Percentiles rank a stretch among this genome's conserved stretches.
Evolutionary conservation across 2,329 filamentous ascomycete species (phyloP).

Genomic region (Lachnellula suecica): DNA sequence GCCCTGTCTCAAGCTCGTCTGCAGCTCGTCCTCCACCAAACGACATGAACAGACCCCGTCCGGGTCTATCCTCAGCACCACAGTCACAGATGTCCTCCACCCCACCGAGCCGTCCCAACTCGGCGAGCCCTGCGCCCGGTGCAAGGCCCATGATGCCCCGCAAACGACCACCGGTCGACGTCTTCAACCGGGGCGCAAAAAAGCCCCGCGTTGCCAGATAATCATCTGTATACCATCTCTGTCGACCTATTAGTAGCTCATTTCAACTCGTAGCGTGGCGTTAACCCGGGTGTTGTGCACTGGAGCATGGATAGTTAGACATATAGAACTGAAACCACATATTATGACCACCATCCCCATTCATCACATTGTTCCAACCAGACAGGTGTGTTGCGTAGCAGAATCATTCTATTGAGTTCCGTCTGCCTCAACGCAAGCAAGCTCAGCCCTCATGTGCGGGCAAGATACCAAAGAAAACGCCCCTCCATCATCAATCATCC

Average conservation of each 20-base stretch:
- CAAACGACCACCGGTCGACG: conserved; percentile 24
- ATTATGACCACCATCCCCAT: too few relatives aligned
- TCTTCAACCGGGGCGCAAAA: conserved; percentile 26
- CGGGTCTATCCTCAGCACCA: background rate
- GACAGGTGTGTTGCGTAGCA: background rate
- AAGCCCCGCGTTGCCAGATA: conserved; percentile 13
- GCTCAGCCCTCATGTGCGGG: too few relatives aligned
- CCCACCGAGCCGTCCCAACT: background rate
- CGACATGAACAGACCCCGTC: background rate
- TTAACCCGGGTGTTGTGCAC: too few relatives aligned
- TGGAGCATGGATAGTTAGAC: too few relatives aligned
- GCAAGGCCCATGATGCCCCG: conserved; percentile 20
- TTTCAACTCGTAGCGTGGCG: background rate
- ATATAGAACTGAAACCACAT: too few relatives aligned
- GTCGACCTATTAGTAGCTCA: background rate
- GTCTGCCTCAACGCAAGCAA: background rate
- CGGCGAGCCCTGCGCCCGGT: conserved; percentile 9
- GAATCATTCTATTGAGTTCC: background rate
- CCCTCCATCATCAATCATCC: background rate
- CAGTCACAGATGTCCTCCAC: background rate
- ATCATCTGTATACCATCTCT: too few relatives aligned
- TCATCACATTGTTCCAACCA: too few relatives aligned
- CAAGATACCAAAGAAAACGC: background rate
- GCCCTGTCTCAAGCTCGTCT: background rate
- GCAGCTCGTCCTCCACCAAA: background rate